Percentiles rank a stretch among this genome's conserved stretches.
Evolutionary conservation across 495 filamentous ascomycete genomes (phyloP).

Genomic region (Podospora pseudocomata): DNA sequence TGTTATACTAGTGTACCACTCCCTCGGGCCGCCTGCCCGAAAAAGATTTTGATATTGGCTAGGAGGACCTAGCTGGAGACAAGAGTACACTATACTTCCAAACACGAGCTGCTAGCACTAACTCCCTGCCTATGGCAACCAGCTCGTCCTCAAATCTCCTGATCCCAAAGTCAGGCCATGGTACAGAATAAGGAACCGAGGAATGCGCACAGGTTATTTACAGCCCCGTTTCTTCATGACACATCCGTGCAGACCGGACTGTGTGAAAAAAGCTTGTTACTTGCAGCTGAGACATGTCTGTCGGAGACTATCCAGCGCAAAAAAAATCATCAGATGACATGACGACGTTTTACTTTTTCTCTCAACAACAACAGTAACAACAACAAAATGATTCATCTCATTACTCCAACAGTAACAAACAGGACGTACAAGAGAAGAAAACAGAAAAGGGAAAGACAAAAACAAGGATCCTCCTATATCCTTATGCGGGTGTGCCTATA

Average conservation of each 20-base stretch:
- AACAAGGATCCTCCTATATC: constrained; percentile 10
- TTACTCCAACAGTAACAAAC: constrained; percentile 8
- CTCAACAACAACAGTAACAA: too few species aligned
- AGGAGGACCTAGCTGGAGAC: background rate
- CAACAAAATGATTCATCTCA: background rate
- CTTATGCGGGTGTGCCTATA: constrained; percentile 1
- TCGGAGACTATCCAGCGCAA: background rate
- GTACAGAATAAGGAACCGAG: background rate
- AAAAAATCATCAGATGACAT: background rate
- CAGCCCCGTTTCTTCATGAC: background rate
- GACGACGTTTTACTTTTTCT: background rate
- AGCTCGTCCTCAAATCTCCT: background rate
- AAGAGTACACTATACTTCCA: too few species aligned
- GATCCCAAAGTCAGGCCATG: background rate
- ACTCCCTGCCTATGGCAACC: background rate
- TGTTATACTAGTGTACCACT: background rate
- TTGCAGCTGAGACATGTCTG: background rate
- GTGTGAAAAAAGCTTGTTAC: background rate
- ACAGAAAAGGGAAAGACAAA: constrained; percentile 18
- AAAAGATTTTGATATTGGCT: background rate
- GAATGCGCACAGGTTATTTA: background rate
- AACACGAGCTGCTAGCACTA: background rate
- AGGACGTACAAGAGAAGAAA: constrained; percentile 19
- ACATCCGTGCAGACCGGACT: background rate
- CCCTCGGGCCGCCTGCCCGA: too few species aligned